A percentile compares a stretch with the other conserved stretches of the same genome.
Conservation (phyloP, 805 yeast genomes). For the Metschnikowia picachoensis region DNA sequence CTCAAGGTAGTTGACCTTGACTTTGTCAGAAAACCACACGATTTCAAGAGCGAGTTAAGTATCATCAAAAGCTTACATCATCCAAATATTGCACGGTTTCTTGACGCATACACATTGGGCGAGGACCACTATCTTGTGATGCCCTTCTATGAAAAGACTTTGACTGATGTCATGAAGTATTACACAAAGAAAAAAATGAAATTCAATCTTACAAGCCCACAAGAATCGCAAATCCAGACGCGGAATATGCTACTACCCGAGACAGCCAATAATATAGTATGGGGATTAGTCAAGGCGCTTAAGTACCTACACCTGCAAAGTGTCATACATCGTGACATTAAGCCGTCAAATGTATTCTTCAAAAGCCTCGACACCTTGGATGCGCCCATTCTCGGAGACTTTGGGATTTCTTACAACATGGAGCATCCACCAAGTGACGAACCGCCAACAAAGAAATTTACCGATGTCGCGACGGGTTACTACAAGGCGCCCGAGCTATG, state of each 20-base stretch:
- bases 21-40: conserved; percentile 34
- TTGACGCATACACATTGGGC: conserved; percentile 20
- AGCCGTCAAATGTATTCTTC: conserved; percentile 36
- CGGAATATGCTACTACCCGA: conserved; percentile 16
- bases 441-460: conserved; percentile 36
- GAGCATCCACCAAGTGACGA: conserved; percentile 30
- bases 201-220: conserved; percentile 25
- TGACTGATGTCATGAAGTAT: conserved; percentile 23
- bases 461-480: conserved; percentile 63
- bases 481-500: conserved; percentile 75
- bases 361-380: conserved; percentile 16
- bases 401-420: conserved; percentile 49
- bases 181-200: conserved; percentile 20
- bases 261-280: conserved; percentile 13
- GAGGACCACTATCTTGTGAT: conserved; percentile 37
- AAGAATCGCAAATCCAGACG: conserved; percentile 8
- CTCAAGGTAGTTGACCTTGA: conserved; percentile 39
- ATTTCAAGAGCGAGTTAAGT: conserved; percentile 28
- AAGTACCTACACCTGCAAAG: conserved; percentile 28
- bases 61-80: conserved; percentile 22
- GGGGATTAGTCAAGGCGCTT: conserved; percentile 23
- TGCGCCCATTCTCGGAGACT: conserved; percentile 50
- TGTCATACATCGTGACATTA: conserved; percentile 41
- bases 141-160: conserved; percentile 26
- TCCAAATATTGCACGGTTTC: conserved; percentile 13